Evolutionary conservation across 169 alveolate genomes (phyloP).

Genomic region (Hepatocystis sp.): DNA sequence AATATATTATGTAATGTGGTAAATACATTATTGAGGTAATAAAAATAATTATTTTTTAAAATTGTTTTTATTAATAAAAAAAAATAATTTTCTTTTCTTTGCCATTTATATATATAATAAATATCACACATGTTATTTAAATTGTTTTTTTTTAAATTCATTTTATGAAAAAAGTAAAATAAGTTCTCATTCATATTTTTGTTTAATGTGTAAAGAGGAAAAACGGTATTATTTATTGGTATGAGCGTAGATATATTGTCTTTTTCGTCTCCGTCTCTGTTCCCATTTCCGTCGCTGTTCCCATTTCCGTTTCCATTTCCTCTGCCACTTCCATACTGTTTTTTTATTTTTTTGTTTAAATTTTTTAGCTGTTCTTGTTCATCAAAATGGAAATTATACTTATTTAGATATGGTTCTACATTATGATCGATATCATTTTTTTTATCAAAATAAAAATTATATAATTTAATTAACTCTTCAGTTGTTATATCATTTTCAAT

Average conservation of each 20-base stretch:
- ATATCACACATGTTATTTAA: constrained; percentile 37
- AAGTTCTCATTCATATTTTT: constrained; percentile 54
- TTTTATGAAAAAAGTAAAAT: constrained; percentile 58
- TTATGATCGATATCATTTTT: background rate
- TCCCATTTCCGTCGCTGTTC: too few species aligned
- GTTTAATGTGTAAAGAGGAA: constrained; percentile 49
- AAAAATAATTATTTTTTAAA: constrained; percentile 42
- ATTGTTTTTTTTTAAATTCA: constrained; percentile 63
- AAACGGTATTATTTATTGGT: background rate
- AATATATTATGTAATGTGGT: constrained; percentile 27
- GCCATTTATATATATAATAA: constrained; percentile 59
- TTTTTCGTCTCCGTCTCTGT: too few species aligned
- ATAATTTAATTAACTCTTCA: constrained; percentile 22
- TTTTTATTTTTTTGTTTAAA: constrained; percentile 25
- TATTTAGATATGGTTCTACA: constrained; percentile 8
- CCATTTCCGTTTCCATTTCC: too few species aligned
- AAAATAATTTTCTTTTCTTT: constrained; percentile 24
- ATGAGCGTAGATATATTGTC: too few species aligned
- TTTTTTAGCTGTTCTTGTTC: constrained; percentile 26
- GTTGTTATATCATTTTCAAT: constrained; percentile 1
- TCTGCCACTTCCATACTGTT: constrained; percentile 26
- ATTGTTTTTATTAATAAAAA: constrained; percentile 16
- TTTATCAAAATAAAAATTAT: constrained; percentile 44
- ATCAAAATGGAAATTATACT: background rate
- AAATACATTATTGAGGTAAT: constrained; percentile 19